Conservation (phyloP, 306 rosid species). For the Macrotyloma uniflorum region DNA sequence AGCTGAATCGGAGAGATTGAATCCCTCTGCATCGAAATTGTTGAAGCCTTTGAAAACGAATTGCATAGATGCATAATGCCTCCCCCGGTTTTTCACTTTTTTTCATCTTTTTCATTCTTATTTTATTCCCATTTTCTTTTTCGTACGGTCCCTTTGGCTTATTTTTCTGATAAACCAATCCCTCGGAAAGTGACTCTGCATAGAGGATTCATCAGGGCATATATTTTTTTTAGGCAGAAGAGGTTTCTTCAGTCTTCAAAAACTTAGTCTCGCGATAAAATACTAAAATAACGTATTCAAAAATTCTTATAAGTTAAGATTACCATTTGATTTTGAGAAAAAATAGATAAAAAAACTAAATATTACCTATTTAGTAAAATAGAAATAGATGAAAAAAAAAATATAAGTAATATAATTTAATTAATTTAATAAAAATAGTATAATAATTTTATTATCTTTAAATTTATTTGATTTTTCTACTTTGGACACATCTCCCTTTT, state of each 20-base stretch:
- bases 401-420: no score
- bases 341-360: no score
- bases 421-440: no score
- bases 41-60: background rate
- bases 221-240: background rate
- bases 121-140: background rate
- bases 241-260: background rate
- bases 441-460: no score
- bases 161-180: background rate
- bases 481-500: no score
- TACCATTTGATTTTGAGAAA: no score
- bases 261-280: no score
- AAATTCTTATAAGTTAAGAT: no score
- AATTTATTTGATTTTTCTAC: no score
- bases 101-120: background rate
- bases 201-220: background rate
- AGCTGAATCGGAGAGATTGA: background rate
- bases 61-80: background rate
- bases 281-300: background rate
- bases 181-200: conserved; percentile 9
- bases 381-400: no score
- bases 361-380: no score
- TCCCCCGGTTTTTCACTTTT: background rate
- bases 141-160: background rate
- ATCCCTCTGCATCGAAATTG: background rate